Evolutionary conservation across 192 early-diverging fungal species (phyloP), one percentile per base, ranked within the genome.

Genomic region (Entrophospora sp.): DNA sequence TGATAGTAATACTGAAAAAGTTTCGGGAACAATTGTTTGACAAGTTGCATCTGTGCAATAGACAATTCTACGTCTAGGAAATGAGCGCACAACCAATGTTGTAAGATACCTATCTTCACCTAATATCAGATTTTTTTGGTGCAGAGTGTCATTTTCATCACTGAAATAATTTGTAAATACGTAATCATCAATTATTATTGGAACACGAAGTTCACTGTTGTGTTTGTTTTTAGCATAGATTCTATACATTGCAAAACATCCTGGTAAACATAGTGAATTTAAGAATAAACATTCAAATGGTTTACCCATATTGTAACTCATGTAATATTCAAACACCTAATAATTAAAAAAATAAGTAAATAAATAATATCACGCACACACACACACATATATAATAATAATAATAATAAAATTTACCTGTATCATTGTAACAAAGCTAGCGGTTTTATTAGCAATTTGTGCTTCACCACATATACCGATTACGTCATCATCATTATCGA

Each of bases 381-480:
- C n/a, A n/a, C n/a, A n/a, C n/a, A n/a, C n/a, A n/a, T 3, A 61
- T 35, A 37, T 25, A 46, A 18, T 35, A 45, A 43, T 22, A 4
- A 69, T 24, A 64, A 22, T 25, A 25, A 16, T 31, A 20, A 6
- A 27, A 31, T 44, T 14, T 70, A 67, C 72, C 76, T 96, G 95
- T 71, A 98, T 98, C 75, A 85, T 86, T 0, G 91, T 90, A 7
- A 93, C 90, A 89, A 90, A 89, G 31, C 79, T 83, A 55, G 87
- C 86, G 2, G 76, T 80, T 79, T 95, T 95, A 81, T 98, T 98
- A 35, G 83, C 88, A 73, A 98, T 93, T 72, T 92, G 83, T 16
- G 96, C 95, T 75, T 98, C 96, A 60, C 96, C 94, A 77, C 96
- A 96, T 32, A 96, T 78, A 4, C 96, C 96, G 80, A 92, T 91